Evolutionary conservation across 1,139 yeast genomes (phyloP).

Genomic region (Chernovozyma aurita): DNA sequence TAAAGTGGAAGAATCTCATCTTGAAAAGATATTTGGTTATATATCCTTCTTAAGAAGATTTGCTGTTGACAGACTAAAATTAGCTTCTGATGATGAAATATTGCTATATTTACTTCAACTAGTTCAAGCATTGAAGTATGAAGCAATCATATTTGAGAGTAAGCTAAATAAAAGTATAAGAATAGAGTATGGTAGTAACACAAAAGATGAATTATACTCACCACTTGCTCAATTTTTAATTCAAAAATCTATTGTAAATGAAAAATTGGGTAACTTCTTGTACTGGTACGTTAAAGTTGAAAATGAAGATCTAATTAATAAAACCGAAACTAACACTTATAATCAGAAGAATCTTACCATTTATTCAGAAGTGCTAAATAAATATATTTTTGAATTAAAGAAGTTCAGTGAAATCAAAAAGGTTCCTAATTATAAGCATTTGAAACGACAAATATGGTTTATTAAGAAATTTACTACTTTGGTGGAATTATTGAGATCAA

Average conservation of each 20-base stretch:
- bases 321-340: conserved; percentile 9
- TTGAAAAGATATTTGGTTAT: conserved; percentile 29
- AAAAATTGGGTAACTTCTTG: conserved; percentile 70
- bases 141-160: conserved; percentile 23
- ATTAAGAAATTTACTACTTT: conserved; percentile 38
- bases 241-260: conserved; percentile 63
- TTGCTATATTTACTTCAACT: conserved; percentile 80
- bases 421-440: conserved; percentile 32
- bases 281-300: conserved; percentile 94
- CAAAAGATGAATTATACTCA: conserved; percentile 25
- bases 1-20: conserved; percentile 27
- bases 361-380: conserved; percentile 34
- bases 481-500: conserved; percentile 36
- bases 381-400: conserved; percentile 36
- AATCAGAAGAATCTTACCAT: conserved; percentile 16
- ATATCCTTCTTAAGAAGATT: conserved; percentile 59
- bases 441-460: conserved; percentile 44
- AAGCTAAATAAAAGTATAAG: conserved; percentile 17
- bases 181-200: not conserved
- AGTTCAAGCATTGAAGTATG: conserved; percentile 90
- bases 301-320: conserved; percentile 58
- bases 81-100: conserved; percentile 77
- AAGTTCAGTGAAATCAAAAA: conserved; percentile 25
- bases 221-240: conserved; percentile 80
- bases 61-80: conserved; percentile 79